These are phyloP conservation scores for Salix caprea DNA, from an alignment of 345 rosid genomes.

Conservation along the genomic window DNA sequence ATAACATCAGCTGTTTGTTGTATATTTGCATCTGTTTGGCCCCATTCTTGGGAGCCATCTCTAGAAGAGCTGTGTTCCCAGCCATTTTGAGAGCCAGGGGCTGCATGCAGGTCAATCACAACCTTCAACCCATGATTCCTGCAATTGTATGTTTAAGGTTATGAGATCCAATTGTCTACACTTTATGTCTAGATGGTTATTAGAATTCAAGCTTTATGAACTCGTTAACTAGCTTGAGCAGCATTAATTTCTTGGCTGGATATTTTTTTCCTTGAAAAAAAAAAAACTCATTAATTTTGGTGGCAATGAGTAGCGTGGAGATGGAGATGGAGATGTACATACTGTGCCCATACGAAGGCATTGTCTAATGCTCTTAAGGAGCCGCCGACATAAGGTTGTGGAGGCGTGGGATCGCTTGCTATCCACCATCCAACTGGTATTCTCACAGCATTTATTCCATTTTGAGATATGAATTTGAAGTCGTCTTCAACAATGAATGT, in stretches of 20 bases:
- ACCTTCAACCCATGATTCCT: slow-evolving; percentile 48
- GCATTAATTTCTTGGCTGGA: background rate
- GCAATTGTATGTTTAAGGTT: background rate
- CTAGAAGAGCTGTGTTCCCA: slow-evolving; percentile 48
- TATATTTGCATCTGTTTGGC: slow-evolving; percentile 40
- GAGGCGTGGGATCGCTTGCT: slow-evolving; percentile 53
- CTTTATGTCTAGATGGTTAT: background rate
- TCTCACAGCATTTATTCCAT: slow-evolving; percentile 50
- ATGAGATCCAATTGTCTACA: background rate
- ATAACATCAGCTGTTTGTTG: slow-evolving; percentile 43
- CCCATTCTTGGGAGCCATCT: slow-evolving; percentile 66
- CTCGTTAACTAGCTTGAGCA: background rate
- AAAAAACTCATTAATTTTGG: background rate
- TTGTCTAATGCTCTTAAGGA: slow-evolving; percentile 51
- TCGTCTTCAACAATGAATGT: slow-evolving; percentile 57
- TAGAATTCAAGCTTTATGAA: background rate
- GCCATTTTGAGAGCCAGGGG: slow-evolving; percentile 64
- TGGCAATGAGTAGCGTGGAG: background rate
- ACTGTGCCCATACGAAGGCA: slow-evolving; percentile 64
- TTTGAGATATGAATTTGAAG: slow-evolving; percentile 51
- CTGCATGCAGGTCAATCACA: slow-evolving; percentile 56
- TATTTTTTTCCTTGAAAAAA: background rate
- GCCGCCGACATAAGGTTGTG: slow-evolving; percentile 52
- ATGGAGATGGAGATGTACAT: background rate
- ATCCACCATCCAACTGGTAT: slow-evolving; percentile 77